Conservation (phyloP, 768 basidiomycete genomes). For the Imleria badia region DNA sequence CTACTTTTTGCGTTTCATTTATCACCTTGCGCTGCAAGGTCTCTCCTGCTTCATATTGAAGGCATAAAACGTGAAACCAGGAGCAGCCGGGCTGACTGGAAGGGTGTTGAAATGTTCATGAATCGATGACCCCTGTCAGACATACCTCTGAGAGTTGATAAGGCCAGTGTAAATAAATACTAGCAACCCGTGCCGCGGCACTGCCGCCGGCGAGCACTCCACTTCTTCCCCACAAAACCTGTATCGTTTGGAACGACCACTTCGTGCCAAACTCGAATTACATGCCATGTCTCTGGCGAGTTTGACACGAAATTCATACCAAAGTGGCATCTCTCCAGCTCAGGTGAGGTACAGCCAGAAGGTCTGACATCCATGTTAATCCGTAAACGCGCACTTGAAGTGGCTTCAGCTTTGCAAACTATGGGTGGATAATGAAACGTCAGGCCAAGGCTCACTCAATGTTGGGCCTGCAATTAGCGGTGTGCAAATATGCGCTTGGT, state of each 20-base stretch:
- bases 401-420: constrained; percentile 69
- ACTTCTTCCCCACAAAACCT: not conserved
- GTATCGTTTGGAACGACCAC: not conserved
- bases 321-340: constrained; percentile 60
- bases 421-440: constrained; percentile 50
- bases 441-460: constrained; percentile 35
- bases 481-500: constrained; percentile 25
- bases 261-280: not conserved
- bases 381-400: constrained; percentile 34
- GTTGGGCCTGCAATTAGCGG: constrained; percentile 63
- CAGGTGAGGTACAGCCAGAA: constrained; percentile 47
- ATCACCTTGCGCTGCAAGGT: no score
- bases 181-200: not conserved
- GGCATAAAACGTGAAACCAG: no score
- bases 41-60: no score
- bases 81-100: no score
- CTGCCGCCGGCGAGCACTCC: no score
- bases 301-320: constrained; percentile 72
- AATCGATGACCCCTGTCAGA: not conserved
- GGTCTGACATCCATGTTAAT: not conserved
- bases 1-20: not conserved
- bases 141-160: not conserved
- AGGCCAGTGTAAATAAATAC: constrained; percentile 1
- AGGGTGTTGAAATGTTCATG: not conserved
- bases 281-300: constrained; percentile 62